Base-by-base conservation (phyloP, 2,329 filamentous ascomycete species). In the Gnomoniopsis sp. region DNA sequence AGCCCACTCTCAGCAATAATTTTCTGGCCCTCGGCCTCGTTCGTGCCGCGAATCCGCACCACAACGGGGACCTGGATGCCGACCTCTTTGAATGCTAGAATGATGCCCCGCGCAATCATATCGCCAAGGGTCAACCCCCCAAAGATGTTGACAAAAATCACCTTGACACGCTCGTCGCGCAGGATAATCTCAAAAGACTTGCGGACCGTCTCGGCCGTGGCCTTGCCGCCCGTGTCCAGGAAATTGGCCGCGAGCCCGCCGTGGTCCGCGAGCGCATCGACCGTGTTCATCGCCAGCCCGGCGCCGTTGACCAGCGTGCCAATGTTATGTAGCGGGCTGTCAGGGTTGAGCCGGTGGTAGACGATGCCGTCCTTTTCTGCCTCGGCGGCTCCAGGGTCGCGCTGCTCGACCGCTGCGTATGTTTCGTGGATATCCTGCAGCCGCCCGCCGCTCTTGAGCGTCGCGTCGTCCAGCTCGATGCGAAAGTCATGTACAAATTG, bases 281-380 rank as follows among this genome's bases (percentile, higher is more conserved):
- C 86, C 0, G 91, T 96, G 70, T 95, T 95, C 89, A 96, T 95
- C 0, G 91, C 91, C 1, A 96, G 81, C 0, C 92, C 92, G 0
- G 93, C 92, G 47, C 92, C 91, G 68, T 96, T 96, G 63, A 96
- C 91, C 63, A 96, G 78, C 0, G 89, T 96, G 41, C 91, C 92
- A 55, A 96, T 87, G 62, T 86, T 86, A 57, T 41, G 14, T n/a
- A n/a, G 7, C 55, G 80, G 84, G 55, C 77, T 69, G 2, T 80
- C 78, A 1, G 71, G 65, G 58, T 81, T 73, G n/a, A 61, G 52
- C 66, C 84, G 87, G 63, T 96, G 82, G 70, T 93, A 96, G 0
- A 95, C 89, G 65, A 96, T 91, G 3, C 90, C 90, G 59, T 87
- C 77, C 59, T 82, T 79, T 19, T 77, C 72, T 1, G 80, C 76